Evolutionary conservation across 768 basidiomycete genomes (phyloP).

Genomic region (Termitomyces sp.): DNA sequence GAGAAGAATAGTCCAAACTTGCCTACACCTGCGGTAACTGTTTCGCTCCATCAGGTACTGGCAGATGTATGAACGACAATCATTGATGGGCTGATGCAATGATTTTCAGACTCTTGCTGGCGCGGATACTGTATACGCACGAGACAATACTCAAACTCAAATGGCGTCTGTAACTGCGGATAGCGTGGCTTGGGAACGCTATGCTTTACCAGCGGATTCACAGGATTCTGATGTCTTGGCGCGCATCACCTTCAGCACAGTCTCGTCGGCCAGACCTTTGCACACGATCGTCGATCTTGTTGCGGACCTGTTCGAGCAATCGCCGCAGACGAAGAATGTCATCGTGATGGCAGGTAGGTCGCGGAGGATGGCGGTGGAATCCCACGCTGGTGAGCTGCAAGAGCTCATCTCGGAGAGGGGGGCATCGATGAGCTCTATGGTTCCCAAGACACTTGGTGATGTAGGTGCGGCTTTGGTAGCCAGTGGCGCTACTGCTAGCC

Average conservation of each 20-base stretch:
- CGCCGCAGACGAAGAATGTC: conserved; percentile 37
- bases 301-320: conserved; percentile 20
- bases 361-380: conserved; percentile 58
- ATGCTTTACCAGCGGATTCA: conserved; percentile 29
- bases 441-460: conserved; percentile 73
- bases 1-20: conserved; percentile 10
- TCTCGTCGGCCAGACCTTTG: conserved; percentile 49
- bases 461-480: conserved; percentile 66
- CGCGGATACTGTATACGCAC: conserved; percentile 71
- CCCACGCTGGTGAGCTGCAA: conserved; percentile 55
- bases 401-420: conserved; percentile 37
- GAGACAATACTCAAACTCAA: conserved; percentile 55
- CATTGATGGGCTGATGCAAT: background rate
- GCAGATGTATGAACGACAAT: background rate
- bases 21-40: conserved; percentile 2
- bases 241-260: conserved; percentile 56
- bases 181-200: conserved; percentile 68
- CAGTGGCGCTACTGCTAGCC: conserved; percentile 40
- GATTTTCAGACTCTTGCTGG: conserved; percentile 38
- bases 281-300: conserved; percentile 47
- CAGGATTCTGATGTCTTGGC: conserved; percentile 32
- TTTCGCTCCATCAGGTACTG: conserved; percentile 26
- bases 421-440: conserved; percentile 43
- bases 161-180: conserved; percentile 83
- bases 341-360: conserved; percentile 73